Conservation (phyloP, 352 stramenopile species). For the Phytophthora cajani region DNA sequence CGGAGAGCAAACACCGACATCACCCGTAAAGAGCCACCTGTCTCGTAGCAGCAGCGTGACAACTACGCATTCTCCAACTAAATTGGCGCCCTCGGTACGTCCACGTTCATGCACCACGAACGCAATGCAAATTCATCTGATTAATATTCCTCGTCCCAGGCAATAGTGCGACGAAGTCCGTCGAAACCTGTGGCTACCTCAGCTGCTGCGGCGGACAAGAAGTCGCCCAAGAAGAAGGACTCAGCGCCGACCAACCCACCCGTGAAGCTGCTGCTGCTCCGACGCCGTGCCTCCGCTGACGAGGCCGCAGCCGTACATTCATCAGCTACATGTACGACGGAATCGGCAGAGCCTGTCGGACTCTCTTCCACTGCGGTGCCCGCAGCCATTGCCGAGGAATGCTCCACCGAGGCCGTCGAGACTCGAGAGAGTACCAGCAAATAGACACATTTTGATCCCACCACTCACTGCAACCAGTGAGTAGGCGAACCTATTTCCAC, state of each 20-base stretch:
- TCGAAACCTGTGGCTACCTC: conserved; percentile 4
- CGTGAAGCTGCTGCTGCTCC: conserved; percentile 68
- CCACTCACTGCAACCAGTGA: neutral
- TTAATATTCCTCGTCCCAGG: neutral
- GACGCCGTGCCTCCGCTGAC: conserved; percentile 41
- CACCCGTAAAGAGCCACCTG: conserved; percentile 17
- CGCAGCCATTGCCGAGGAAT: neutral
- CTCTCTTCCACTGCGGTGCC: conserved; percentile 19
- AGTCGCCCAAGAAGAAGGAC: conserved; percentile 24
- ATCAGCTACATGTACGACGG: neutral
- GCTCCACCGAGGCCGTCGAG: neutral
- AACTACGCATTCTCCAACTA: conserved; percentile 9
- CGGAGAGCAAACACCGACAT: conserved; percentile 7
- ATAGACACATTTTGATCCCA: neutral
- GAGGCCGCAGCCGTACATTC: neutral
- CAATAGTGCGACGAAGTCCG: conserved; percentile 13
- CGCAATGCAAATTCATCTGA: conserved; percentile 12
- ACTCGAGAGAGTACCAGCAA: neutral
- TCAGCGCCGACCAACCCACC: conserved; percentile 57
- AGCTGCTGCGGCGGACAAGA: conserved; percentile 21
- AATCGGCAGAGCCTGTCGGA: neutral
- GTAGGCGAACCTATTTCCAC: neutral
- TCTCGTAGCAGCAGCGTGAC: conserved; percentile 21
- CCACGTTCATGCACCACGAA: neutral
- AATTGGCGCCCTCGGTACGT: conserved; percentile 21